Percentiles rank a stretch among this genome's conserved stretches.
phyloP scores from a whole-genome alignment of 371 early-diverging fungal genomes.

The Mucor indicus region DNA sequence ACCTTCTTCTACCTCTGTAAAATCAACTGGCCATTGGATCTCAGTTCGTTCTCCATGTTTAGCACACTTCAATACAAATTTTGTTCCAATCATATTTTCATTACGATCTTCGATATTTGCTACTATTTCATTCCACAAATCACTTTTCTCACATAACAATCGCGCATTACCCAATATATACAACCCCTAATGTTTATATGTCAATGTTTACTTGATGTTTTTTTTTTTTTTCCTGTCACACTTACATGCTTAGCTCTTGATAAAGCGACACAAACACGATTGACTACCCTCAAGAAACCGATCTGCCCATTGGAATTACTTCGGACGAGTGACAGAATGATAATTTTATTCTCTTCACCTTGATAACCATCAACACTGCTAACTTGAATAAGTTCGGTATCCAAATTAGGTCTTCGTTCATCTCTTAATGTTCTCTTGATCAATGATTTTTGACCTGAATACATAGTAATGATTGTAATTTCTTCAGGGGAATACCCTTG shows the following conservation, averaged over 20 bases:
- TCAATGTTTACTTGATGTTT: no score
- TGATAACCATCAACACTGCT: constrained; percentile 82
- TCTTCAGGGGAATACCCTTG: constrained; percentile 46
- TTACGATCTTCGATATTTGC: constrained; percentile 27
- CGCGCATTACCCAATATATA: constrained; percentile 70
- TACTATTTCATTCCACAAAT: constrained; percentile 59
- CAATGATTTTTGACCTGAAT: constrained; percentile 52
- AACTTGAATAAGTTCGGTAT: constrained; percentile 41
- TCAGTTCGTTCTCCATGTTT: constrained; percentile 37
- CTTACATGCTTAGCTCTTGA: constrained; percentile 66
- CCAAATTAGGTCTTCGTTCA: constrained; percentile 24
- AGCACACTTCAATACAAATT: constrained; percentile 39
- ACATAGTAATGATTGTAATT: constrained; percentile 64
- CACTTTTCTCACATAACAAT: constrained; percentile 51
- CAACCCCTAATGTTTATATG: no score
- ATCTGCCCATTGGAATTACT: constrained; percentile 56
- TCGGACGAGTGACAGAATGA: constrained; percentile 69
- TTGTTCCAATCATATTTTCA: constrained; percentile 37
- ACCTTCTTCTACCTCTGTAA: constrained; percentile 45
- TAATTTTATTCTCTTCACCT: constrained; percentile 75
- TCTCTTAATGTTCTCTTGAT: constrained; percentile 38
- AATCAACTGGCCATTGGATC: constrained; percentile 52
- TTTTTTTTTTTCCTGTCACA: no score
- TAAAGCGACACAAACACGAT: constrained; percentile 76
- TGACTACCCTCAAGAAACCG: constrained; percentile 74